Evolutionary conservation across 768 basidiomycete genomes (phyloP).

Genomic region (Amanita inopinata): DNA sequence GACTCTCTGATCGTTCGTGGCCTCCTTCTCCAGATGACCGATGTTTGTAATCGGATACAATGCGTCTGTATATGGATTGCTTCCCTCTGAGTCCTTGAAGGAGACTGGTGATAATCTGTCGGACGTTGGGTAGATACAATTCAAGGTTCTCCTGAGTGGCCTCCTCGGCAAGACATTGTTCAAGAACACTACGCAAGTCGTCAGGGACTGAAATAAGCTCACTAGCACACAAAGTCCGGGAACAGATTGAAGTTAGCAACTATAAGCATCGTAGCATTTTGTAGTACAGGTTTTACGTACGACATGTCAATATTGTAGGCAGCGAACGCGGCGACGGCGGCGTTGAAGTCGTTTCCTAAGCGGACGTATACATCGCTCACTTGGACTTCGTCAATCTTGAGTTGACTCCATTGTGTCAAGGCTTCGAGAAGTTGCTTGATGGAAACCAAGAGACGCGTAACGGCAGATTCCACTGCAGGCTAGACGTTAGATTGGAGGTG

Average conservation of each 20-base stretch:
- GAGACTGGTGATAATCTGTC: constrained; percentile 87
- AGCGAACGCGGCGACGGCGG: constrained; percentile 82
- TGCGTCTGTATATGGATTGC: constrained; percentile 78
- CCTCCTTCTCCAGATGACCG: constrained; percentile 34
- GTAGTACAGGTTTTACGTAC: constrained; percentile 39
- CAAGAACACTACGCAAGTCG: constrained; percentile 81
- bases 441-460: constrained; percentile 85
- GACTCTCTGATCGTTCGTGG: constrained; percentile 48
- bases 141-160: constrained; percentile 80
- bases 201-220: constrained; percentile 84
- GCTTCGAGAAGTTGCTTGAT: constrained; percentile 93
- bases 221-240: too few species aligned
- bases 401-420: constrained; percentile 74
- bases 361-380: constrained; percentile 97
- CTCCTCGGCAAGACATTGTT: constrained; percentile 86
- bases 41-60: constrained; percentile 53
- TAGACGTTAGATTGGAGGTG: constrained; percentile 18
- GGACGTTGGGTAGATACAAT: constrained; percentile 81
- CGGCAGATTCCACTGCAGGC: constrained; percentile 84
- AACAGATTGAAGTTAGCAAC: constrained; percentile 8
- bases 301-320: constrained; percentile 82
- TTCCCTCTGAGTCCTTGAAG: constrained; percentile 88
- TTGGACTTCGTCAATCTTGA: constrained; percentile 59
- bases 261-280: neutral
- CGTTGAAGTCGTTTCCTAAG: constrained; percentile 95